Evolutionary conservation across 768 basidiomycete species (phyloP).

Genomic region (Kwoniella shandongensis): DNA sequence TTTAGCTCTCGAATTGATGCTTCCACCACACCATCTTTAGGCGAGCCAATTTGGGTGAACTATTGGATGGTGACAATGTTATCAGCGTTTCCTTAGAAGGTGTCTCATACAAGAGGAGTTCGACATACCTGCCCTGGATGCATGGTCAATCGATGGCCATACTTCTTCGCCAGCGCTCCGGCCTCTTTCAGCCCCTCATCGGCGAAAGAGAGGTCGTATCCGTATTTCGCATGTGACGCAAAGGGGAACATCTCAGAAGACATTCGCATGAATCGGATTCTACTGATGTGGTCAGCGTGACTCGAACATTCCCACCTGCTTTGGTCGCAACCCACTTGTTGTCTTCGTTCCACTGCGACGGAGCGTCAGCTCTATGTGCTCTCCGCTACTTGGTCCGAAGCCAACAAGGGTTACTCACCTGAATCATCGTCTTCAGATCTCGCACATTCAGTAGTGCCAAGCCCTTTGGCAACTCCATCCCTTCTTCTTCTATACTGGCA

Average conservation of each 20-base stretch:
- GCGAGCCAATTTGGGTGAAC: slow-evolving; percentile 68
- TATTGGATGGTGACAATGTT: too few species aligned
- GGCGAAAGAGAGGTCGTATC: slow-evolving; percentile 79
- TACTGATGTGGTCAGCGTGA: slow-evolving; percentile 44
- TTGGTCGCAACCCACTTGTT: slow-evolving; percentile 58
- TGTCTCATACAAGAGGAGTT: neutral
- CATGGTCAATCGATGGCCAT: slow-evolving; percentile 75
- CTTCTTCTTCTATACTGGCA: slow-evolving; percentile 74
- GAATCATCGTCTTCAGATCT: slow-evolving; percentile 71
- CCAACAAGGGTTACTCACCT: slow-evolving; percentile 49
- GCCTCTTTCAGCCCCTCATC: slow-evolving; percentile 61
- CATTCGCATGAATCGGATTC: slow-evolving; percentile 81
- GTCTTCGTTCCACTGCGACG: slow-evolving; percentile 73
- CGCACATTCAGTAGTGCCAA: slow-evolving; percentile 71
- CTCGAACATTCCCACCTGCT: slow-evolving; percentile 2
- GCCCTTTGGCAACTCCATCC: slow-evolving; percentile 77
- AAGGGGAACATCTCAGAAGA: slow-evolving; percentile 94
- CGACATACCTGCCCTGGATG: slow-evolving; percentile 80
- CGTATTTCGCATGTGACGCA: slow-evolving; percentile 70
- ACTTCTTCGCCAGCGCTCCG: slow-evolving; percentile 67
- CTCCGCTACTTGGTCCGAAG: too few species aligned
- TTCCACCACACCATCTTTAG: slow-evolving; percentile 69
- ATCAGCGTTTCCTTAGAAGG: neutral
- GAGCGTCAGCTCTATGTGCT: neutral
- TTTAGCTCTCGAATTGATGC: slow-evolving; percentile 75